These are phyloP conservation scores for Huntiella bhutanensis DNA, from an alignment of 2,329 filamentous ascomycete species.

Conservation along the genomic window DNA sequence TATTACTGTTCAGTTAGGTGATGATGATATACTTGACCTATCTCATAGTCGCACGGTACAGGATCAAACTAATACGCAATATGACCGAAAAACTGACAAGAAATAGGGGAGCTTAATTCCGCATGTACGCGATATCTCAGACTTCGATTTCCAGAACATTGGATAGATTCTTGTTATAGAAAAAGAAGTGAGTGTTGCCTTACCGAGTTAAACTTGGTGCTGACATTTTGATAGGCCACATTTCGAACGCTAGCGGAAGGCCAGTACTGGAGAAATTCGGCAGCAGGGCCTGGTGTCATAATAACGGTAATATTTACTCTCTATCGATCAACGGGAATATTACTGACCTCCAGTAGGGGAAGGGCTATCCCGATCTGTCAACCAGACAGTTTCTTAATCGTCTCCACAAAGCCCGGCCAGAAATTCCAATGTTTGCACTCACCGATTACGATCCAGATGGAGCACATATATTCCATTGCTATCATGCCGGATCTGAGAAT, in stretches of 20 bases:
- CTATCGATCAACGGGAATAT: not conserved
- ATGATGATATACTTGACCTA: conserved; percentile 23
- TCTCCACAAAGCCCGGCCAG: conserved; percentile 27
- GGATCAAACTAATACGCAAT: conserved; percentile 15
- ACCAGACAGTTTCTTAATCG: conserved; percentile 45
- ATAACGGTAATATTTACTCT: conserved; percentile 35
- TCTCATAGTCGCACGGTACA: conserved; percentile 15
- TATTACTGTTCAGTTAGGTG: conserved; percentile 26
- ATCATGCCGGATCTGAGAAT: conserved; percentile 48
- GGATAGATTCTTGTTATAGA: conserved; percentile 58
- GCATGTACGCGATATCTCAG: conserved; percentile 26
- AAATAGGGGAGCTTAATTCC: conserved; percentile 43
- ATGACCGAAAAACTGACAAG: not conserved
- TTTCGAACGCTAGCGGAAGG: conserved; percentile 47
- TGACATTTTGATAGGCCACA: conserved; percentile 38
- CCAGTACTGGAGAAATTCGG: conserved; percentile 31
- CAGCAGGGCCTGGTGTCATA: conserved; percentile 39
- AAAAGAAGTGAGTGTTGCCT: conserved; percentile 44
- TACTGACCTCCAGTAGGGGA: conserved; percentile 33
- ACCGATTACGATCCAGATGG: conserved; percentile 66
- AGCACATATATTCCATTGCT: conserved; percentile 52
- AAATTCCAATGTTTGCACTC: conserved; percentile 40
- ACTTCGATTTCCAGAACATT: conserved; percentile 28
- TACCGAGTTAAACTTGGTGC: conserved; percentile 11
- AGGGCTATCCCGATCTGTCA: conserved; percentile 62